A percentile compares a stretch with the other conserved stretches of the same genome.
Evolutionary conservation across 768 basidiomycete species (phyloP).

Genomic region (Candolleomyces efflorescens): DNA sequence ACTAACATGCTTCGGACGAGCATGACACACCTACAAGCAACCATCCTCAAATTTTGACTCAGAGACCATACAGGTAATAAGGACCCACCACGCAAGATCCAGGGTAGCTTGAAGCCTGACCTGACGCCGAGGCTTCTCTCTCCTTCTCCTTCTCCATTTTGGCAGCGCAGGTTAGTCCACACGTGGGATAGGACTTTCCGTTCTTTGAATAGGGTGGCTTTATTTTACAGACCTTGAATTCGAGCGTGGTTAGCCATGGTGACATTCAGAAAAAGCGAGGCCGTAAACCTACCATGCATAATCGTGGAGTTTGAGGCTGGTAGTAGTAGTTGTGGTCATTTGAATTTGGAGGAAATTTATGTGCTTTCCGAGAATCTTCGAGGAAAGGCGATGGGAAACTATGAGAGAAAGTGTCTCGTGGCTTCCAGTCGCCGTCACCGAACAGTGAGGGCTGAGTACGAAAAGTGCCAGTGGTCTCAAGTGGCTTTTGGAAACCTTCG

Average conservation of each 20-base stretch:
- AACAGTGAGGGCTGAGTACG: too few relatives aligned
- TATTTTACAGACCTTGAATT: slow-evolving; percentile 20
- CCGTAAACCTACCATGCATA: neutral
- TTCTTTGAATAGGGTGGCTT: slow-evolving; percentile 16
- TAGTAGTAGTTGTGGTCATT: too few relatives aligned
- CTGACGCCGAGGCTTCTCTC: neutral
- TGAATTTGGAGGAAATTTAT: too few relatives aligned
- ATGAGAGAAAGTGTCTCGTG: too few relatives aligned
- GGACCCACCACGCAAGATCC: neutral
- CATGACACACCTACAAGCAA: too few relatives aligned
- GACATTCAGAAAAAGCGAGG: neutral
- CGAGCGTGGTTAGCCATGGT: neutral
- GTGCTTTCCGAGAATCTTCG: too few relatives aligned
- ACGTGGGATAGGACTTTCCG: slow-evolving; percentile 19
- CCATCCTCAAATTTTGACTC: too few relatives aligned
- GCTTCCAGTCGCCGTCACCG: too few relatives aligned
- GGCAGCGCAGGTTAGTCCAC: slow-evolving; percentile 21
- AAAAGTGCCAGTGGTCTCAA: too few relatives aligned
- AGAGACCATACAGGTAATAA: neutral
- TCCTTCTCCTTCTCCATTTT: slow-evolving; percentile 3
- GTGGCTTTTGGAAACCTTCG: too few relatives aligned
- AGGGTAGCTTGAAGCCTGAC: neutral
- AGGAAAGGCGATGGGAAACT: too few relatives aligned
- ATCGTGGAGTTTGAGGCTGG: neutral
- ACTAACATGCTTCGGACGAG: neutral